A percentile compares a stretch with the other conserved stretches of the same genome.
Conservation (phyloP, 805 yeast species). For the Tetrapisispora nanseiensis region DNA sequence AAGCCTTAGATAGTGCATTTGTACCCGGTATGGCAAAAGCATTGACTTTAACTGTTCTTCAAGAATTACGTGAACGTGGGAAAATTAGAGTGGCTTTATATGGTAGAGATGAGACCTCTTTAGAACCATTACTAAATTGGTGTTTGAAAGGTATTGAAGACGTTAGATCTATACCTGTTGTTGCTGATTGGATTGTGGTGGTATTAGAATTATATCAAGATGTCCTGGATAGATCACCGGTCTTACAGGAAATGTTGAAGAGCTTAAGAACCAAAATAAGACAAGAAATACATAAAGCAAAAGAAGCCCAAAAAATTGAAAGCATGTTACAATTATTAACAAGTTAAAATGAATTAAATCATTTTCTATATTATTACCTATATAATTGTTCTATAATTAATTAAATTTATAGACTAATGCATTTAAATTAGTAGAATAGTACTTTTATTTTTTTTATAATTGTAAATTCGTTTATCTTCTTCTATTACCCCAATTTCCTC, state of each 20-base stretch:
- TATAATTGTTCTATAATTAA: background rate
- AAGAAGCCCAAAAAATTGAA: constrained; percentile 79
- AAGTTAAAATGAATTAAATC: constrained; percentile 13
- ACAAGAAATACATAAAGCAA: constrained; percentile 64
- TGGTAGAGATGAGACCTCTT: constrained; percentile 74
- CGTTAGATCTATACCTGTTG: constrained; percentile 48
- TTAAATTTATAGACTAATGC: constrained; percentile 4
- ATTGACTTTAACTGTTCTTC: constrained; percentile 68
- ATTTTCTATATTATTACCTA: background rate
- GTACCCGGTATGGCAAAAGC: constrained; percentile 71
- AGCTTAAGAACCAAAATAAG: constrained; percentile 53
- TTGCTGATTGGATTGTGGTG: constrained; percentile 69
- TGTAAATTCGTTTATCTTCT: background rate
- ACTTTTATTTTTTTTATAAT: background rate
- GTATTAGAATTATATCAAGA: constrained; percentile 65
- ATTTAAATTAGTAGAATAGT: constrained; percentile 2
- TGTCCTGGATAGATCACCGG: constrained; percentile 64
- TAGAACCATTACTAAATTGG: constrained; percentile 86
- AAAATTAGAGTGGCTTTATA: constrained; percentile 73
- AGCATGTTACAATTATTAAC: constrained; percentile 90
- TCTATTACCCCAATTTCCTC: background rate
- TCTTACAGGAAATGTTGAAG: constrained; percentile 61
- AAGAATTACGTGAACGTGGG: constrained; percentile 81
- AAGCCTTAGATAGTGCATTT: constrained; percentile 84
- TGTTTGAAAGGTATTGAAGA: constrained; percentile 68